These are phyloP conservation scores for Asterophora parasitica DNA, from an alignment of 768 basidiomycete species.

Conservation along the genomic window DNA sequence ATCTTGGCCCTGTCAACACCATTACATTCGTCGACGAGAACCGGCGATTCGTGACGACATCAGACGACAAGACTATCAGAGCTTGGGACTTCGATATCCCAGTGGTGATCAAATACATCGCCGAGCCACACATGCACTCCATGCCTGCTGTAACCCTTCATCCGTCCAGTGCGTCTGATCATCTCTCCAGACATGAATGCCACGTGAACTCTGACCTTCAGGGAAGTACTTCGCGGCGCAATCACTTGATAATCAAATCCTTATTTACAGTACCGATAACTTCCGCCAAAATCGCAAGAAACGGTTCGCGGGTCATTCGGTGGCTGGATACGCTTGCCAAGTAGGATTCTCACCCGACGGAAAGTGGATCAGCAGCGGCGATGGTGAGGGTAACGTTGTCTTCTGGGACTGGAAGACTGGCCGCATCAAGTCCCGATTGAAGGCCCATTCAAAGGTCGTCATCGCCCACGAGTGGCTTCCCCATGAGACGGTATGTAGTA, in stretches of 20 bases:
- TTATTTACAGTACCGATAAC: slow-evolving; percentile 96
- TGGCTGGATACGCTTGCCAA: slow-evolving; percentile 96
- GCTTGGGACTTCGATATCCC: slow-evolving; percentile 99
- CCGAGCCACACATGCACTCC: slow-evolving; percentile 98
- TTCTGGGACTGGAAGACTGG: slow-evolving; percentile 99
- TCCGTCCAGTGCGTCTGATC: slow-evolving; percentile 73
- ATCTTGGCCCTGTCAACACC: slow-evolving; percentile 96
- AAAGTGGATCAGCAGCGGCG: slow-evolving; percentile 96
- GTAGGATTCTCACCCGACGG: slow-evolving; percentile 98
- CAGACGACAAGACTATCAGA: slow-evolving; percentile 97
- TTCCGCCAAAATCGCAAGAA: slow-evolving; percentile 99
- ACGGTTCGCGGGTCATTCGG: slow-evolving; percentile 94
- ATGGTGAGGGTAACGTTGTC: slow-evolving; percentile 90
- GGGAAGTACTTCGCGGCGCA: slow-evolving; percentile 98
- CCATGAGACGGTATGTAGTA: slow-evolving; percentile 86
- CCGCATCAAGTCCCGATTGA: slow-evolving; percentile 84
- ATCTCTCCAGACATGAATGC: slow-evolving; percentile 7
- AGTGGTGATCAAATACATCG: slow-evolving; percentile 99
- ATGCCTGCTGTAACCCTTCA: slow-evolving; percentile 98
- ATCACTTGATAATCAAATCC: slow-evolving; percentile 96
- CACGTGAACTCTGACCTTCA: slow-evolving; percentile 18
- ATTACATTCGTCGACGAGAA: slow-evolving; percentile 99
- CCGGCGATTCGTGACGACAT: slow-evolving; percentile 94
- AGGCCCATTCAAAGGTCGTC: slow-evolving; percentile 93
- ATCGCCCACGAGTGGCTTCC: slow-evolving; percentile 98